These are phyloP conservation scores for Kodamaea sp. DNA, from an alignment of 1,139 yeast species.

Conservation along the genomic window DNA sequence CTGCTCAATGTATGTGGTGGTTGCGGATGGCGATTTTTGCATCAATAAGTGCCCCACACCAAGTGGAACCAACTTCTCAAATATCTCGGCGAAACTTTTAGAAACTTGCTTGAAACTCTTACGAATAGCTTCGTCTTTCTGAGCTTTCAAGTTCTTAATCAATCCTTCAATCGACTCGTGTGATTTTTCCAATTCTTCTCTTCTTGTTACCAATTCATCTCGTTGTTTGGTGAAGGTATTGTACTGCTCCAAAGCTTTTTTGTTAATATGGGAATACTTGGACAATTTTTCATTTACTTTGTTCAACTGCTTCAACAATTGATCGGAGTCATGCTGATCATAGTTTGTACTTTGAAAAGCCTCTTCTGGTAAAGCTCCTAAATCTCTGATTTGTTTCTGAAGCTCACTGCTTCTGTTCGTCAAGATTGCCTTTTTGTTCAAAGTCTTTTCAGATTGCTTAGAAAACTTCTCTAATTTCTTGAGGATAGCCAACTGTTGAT, in stretches of 20 bases:
- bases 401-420: conserved; percentile 68
- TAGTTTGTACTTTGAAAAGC: conserved; percentile 53
- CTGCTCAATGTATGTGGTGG: conserved; percentile 10
- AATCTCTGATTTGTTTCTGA: conserved; percentile 71
- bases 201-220: conserved; percentile 63
- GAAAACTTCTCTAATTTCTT: conserved; percentile 63
- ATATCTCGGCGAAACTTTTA: conserved; percentile 68
- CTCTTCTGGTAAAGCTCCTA: conserved; percentile 88
- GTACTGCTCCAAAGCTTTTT: conserved; percentile 87
- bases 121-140: conserved; percentile 82
- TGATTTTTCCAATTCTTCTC: conserved; percentile 69
- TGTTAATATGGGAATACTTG: conserved; percentile 77
- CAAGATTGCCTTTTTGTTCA: conserved; percentile 65
- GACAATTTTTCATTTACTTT: conserved; percentile 58
- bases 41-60: conserved; percentile 78
- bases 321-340: conserved; percentile 51
- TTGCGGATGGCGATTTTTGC: conserved; percentile 34
- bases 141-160: conserved; percentile 68
- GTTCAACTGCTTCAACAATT: conserved; percentile 57
- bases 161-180: conserved; percentile 71
- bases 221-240: conserved; percentile 72
- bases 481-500: conserved; percentile 55
- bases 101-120: conserved; percentile 80
- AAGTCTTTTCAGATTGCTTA: conserved; percentile 63
- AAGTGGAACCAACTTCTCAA: conserved; percentile 78